Evolutionary conservation across 1,284 basidiomycete species (phyloP).

Genomic region (Malassezia globosa): DNA sequence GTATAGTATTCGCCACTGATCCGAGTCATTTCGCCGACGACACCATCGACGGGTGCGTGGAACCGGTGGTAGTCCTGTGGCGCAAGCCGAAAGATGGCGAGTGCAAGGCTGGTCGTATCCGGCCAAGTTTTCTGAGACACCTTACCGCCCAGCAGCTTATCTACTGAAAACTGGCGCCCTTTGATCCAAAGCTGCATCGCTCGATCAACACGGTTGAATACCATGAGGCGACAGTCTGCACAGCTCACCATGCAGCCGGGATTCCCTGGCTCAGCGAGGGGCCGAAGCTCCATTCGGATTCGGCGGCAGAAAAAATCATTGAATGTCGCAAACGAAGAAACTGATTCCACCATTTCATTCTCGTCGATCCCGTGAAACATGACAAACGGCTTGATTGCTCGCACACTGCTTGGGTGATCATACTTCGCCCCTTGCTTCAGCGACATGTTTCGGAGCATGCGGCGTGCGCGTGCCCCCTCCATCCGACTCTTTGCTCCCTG

Average conservation of each 20-base stretch:
- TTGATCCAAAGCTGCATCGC: constrained; percentile 94
- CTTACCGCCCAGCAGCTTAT: constrained; percentile 61
- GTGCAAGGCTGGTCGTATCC: no score
- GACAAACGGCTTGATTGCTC: constrained; percentile 77
- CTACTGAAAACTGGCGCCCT: constrained; percentile 78
- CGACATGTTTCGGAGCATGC: constrained; percentile 73
- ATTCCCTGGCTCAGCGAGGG: constrained; percentile 62
- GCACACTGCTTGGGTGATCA: constrained; percentile 68
- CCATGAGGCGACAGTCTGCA: constrained; percentile 89
- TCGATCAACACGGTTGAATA: constrained; percentile 69
- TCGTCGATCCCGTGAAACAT: constrained; percentile 76
- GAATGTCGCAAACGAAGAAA: constrained; percentile 74
- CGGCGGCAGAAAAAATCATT: constrained; percentile 87
- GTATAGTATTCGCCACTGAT: constrained; percentile 48
- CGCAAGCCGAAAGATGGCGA: constrained; percentile 64
- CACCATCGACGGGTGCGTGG: constrained; percentile 79
- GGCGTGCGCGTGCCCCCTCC: constrained; percentile 73
- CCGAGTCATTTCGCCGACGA: constrained; percentile 50
- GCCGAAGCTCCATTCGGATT: constrained; percentile 70
- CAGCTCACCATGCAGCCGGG: constrained; percentile 67
- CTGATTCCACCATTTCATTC: constrained; percentile 68
- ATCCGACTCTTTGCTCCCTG: constrained; percentile 78
- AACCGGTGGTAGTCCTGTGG: constrained; percentile 88
- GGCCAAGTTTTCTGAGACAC: not conserved
- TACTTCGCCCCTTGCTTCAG: constrained; percentile 92